Base-by-base conservation (phyloP, 108 stramenopile genomes). In the Schizochytrium sp. region DNA sequence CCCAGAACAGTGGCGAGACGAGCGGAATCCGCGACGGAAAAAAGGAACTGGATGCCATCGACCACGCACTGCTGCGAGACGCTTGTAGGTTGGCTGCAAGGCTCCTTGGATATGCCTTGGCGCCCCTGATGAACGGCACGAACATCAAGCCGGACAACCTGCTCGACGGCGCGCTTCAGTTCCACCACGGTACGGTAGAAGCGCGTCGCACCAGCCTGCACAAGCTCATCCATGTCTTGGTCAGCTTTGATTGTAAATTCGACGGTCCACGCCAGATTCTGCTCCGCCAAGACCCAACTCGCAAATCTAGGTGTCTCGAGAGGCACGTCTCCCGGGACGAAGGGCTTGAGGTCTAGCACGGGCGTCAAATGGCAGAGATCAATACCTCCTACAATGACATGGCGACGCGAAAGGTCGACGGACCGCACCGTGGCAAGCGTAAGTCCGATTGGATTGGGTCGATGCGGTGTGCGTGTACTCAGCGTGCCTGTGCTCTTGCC, bases 71-170 rank as follows among this genome's bases (percentile, higher is more conserved):
- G 76, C 3, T 83, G 76, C 51, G 63, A 69, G 34, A 69, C 23
- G 48, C 76, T 83, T 16, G 48, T n/a, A 43, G 10, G 43, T 83
- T 43, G 2, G 25, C 10, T 53, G 16, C 16, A 6, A 10, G 14
- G 41, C 3, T 53, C 6, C 48, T 21, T 53, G 12, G 43, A 45
- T 18, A 45, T 16, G 23, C 51, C 76, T 23, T 69, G 63, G 18
- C 63, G 76, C 43, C 76, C 76, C 76, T 83, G 76, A 53, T 83
- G 76, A 43, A 83, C 76, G 51, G 76, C 76, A 16, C 76, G 76
- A 10, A 83, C 51, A 53, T 83, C 76, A 23, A 83, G 76, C 6
- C 76, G 3, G 16, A 83, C 16, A 12, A 83, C 23, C 23, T 83
- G 76, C 48, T 14, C 76, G 3, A 83, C 16, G 12, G 76, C 76